Evolutionary conservation across 2,329 filamentous ascomycete species (phyloP), one percentile per base, ranked within the genome.

Genomic region (Malbranchea cinnamomea): DNA sequence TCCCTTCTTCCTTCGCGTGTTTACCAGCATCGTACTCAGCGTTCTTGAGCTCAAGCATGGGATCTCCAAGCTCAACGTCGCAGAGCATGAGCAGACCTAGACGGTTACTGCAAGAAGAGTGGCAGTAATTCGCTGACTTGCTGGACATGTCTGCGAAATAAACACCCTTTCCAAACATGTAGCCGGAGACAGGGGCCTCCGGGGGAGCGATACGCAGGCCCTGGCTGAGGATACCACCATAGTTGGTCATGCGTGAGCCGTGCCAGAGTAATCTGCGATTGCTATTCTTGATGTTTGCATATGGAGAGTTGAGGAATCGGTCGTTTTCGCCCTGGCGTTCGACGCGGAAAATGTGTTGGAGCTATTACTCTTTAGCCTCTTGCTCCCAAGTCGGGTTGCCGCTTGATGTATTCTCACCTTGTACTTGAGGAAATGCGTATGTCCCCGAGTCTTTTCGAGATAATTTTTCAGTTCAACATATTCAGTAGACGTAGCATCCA

Each of bases 121-220:
- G 67, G 49, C 81, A 89, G 57, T 92, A 92, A 43, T 71, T 71
- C 10, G 81, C 81, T 2, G 77, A 83, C 56, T 91, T 92, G 48
- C 71, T 78, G 0, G 73, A 78, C 65, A 84, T 84, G 45, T 91
- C 82, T 2, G 82, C 82, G 2, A 92, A 67, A 48, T 92, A 92
- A 26, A 92, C 78, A 25, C 83, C 83, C 53, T 91, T 91, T 34
- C 78, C 83, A 41, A 91, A 92, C 78, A 87, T 87, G 59, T 87
- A 84, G 1, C 81, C 81, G 4, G 65, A 68, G 0, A 74, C 74
- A 0, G 82, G 84, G 0, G 83, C 83, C 51, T 91, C 60, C 2
- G 58, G 59, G 0, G 84, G 84, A 5, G 84, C 84, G 40, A 92
- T 92, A n/a, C 82, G 78, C 5, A 93, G 67, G 40, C 84, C 84